These are phyloP conservation scores for Hyaloscypha variabilis DNA, from an alignment of 495 filamentous ascomycete species.

Conservation along the genomic window DNA sequence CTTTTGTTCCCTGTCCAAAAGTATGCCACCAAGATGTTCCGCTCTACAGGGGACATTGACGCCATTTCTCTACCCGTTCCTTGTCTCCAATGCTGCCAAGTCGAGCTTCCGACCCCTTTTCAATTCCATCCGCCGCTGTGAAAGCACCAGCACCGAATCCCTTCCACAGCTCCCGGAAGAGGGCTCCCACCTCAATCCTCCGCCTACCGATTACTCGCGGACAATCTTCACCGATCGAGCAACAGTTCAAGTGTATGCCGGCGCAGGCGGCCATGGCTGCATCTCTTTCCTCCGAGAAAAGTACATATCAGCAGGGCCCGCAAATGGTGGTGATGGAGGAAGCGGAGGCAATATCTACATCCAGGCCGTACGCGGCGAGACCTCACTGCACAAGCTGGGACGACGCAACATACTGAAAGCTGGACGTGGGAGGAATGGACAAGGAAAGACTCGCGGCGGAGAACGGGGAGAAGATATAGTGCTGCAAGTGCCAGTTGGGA, in stretches of 20 bases:
- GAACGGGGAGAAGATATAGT: constrained; percentile 84
- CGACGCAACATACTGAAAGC: constrained; percentile 77
- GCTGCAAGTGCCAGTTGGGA: constrained; percentile 90
- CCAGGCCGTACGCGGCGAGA: constrained; percentile 88
- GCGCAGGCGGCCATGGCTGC: constrained; percentile 85
- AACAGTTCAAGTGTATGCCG: constrained; percentile 71
- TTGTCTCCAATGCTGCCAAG: constrained; percentile 43
- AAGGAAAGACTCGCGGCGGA: constrained; percentile 80
- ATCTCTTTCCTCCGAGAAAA: constrained; percentile 92
- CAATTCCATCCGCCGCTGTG: constrained; percentile 30
- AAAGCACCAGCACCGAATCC: constrained; percentile 17
- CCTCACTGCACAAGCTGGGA: constrained; percentile 88
- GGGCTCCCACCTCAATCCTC: constrained; percentile 70
- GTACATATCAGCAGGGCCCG: constrained; percentile 81
- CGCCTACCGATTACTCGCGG: constrained; percentile 78
- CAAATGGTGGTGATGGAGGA: constrained; percentile 96
- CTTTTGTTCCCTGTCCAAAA: neutral
- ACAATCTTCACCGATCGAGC: constrained; percentile 88
- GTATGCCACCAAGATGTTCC: constrained; percentile 50
- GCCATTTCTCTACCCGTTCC: constrained; percentile 67
- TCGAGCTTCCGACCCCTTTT: constrained; percentile 30
- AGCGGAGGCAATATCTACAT: constrained; percentile 92
- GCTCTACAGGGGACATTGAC: constrained; percentile 50
- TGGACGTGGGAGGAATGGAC: constrained; percentile 78
- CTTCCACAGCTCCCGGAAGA: constrained; percentile 21